Evolutionary conservation across 495 filamentous ascomycete genomes (phyloP), one percentile per base, ranked within the genome.

Genomic region (Hypoxylon fragiforme): DNA sequence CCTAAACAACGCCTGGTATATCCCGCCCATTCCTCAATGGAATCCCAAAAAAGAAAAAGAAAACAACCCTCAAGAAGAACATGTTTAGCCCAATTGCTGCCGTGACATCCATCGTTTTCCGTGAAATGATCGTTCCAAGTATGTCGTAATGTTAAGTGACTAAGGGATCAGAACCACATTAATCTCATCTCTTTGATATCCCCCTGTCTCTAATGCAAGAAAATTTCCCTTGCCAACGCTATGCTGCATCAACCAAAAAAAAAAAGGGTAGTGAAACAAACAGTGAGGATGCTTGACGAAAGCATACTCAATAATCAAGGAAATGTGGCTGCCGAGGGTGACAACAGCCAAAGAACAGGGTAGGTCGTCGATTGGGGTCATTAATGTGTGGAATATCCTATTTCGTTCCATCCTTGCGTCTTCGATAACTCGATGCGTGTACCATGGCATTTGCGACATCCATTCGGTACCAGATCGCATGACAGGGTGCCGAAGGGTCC

Each of bases 1-100:
- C 44, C 47, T 22, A 42, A 57, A 44, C 37, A 49, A 53, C 58
- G 52, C 58, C 58, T 62, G 52, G 58, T 62, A 62, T 62, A 52
- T 52, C 39, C 52, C 58, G 15, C 18, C 19, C 47, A 14, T 40
- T 26, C 58, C 39, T 35, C 11, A 39, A 62, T 57, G 58, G 47
- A 22, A 43, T 40, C 13, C 32, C 52, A 41, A 47, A 22, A 40
- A 48, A 18, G n/a, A 18, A 4, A 34, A 19, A 43, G 15, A 37
- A 46, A 44, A 22, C 15, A 36, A 31, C 41, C 34, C 34, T 35
- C 19, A 43, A 38, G 30, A n/a, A 51, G 42, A 45, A 42, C 31
- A 20, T 43, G 22, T 48, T 53, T 24, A 24, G 44, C 30, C 48
- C 39, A 19, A 28, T 48, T 38, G 14, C 43, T 41, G 24, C 42